phyloP scores from a whole-genome alignment of 345 rosid species.

The Syzygium aqueum region DNA sequence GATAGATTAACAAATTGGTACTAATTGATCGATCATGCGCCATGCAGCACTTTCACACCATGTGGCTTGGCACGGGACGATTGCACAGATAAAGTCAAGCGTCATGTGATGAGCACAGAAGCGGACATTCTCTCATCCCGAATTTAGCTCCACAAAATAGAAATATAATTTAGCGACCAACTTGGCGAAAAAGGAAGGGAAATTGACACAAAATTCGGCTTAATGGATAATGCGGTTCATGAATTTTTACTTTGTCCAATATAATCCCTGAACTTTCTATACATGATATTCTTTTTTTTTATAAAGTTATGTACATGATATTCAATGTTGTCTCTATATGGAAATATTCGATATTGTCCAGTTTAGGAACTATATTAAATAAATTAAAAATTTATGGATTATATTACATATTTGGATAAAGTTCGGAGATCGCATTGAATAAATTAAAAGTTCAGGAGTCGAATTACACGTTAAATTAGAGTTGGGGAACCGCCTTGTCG shows the following conservation, averaged over 20 bases:
- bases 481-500: too few relatives aligned
- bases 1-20: background rate
- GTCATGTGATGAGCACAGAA: background rate
- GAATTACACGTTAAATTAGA: accelerated
- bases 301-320: too few relatives aligned
- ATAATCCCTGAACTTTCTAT: too few relatives aligned
- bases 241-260: too few relatives aligned
- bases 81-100: background rate
- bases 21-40: background rate
- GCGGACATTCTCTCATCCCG: background rate
- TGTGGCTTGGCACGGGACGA: background rate
- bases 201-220: too few relatives aligned
- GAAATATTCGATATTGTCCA: too few relatives aligned
- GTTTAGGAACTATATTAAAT: accelerated
- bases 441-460: accelerated
- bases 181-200: background rate
- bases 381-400: accelerated
- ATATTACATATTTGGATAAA: accelerated
- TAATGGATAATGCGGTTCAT: too few relatives aligned
- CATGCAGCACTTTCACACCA: background rate
- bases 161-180: background rate
- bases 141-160: background rate
- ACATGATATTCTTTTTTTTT: too few relatives aligned
- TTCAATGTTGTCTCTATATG: too few relatives aligned
- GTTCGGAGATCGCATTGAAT: accelerated